These are phyloP conservation scores for Trametes polyzona DNA, from an alignment of 1,284 basidiomycete species.

Conservation along the genomic window DNA sequence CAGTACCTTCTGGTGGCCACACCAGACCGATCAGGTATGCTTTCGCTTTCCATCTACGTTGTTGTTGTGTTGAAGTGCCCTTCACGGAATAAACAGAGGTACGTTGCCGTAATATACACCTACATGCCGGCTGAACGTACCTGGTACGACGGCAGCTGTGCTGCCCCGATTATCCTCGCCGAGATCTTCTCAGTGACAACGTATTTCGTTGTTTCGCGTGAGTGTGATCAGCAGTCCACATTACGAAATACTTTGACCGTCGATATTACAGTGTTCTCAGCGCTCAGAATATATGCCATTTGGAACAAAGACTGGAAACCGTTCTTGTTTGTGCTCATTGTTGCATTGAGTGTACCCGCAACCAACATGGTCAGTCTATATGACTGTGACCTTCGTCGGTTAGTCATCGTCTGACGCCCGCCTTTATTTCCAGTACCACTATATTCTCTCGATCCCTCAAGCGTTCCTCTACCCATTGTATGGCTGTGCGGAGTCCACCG, in stretches of 20 bases:
- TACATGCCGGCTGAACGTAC: background rate
- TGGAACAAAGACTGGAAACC: constrained; percentile 22
- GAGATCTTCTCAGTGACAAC: constrained; percentile 10
- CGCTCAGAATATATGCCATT: constrained; percentile 26
- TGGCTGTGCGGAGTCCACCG: constrained; percentile 11
- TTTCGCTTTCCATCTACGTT: too few species aligned
- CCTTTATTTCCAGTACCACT: constrained; percentile 9
- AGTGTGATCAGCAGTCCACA: background rate
- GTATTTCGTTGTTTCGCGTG: constrained; percentile 23
- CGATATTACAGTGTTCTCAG: constrained; percentile 15
- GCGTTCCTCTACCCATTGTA: constrained; percentile 11
- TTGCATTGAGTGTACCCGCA: constrained; percentile 20
- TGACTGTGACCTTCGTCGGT: background rate
- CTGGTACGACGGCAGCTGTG: background rate
- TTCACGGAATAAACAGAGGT: background rate
- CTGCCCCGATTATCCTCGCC: constrained; percentile 9
- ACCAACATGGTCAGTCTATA: constrained; percentile 18
- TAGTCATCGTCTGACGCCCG: background rate
- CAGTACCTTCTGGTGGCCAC: constrained; percentile 19
- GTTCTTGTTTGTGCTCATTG: constrained; percentile 5
- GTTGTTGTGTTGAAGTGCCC: too few species aligned
- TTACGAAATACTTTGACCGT: background rate
- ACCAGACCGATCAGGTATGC: constrained; percentile 14
- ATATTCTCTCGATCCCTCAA: constrained; percentile 10
- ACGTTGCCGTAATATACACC: background rate